A percentile compares a stretch with the other conserved stretches of the same genome.
phyloP scores from a whole-genome alignment of 768 basidiomycete genomes.

The Hygrophoropsis aurantiaca region DNA sequence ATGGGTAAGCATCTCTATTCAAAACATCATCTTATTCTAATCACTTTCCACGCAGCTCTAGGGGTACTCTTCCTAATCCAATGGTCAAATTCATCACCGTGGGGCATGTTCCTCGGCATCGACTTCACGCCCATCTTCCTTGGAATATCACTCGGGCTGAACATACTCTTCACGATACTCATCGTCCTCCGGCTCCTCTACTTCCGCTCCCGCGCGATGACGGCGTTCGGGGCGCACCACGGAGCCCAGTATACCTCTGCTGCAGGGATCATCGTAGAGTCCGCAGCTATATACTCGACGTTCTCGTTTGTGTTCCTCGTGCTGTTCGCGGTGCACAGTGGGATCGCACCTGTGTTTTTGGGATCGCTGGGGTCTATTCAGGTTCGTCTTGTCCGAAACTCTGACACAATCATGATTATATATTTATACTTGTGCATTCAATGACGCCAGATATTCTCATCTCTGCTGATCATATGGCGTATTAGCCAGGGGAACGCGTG shows the following conservation, averaged over 20 bases:
- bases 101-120: conserved; percentile 4
- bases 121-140: conserved; percentile 23
- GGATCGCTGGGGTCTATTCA: conserved; percentile 27
- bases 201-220: conserved; percentile 12
- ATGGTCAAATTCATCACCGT: not conserved
- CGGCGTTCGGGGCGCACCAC: conserved; percentile 19
- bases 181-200: conserved; percentile 29
- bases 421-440: not conserved
- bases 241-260: conserved; percentile 29
- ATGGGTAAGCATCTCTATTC: not conserved
- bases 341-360: conserved; percentile 29
- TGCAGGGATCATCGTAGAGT: conserved; percentile 36
- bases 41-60: not conserved
- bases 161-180: conserved; percentile 30
- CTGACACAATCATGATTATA: no score
- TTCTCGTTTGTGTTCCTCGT: conserved; percentile 29
- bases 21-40: not conserved
- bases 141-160: conserved; percentile 26
- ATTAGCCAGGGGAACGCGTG: conserved; percentile 28
- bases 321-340: conserved; percentile 17
- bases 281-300: conserved; percentile 28
- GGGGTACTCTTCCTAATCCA: conserved; percentile 1
- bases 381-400: conserved; percentile 15
- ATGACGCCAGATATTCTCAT: conserved; percentile 22
- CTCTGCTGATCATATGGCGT: conserved; percentile 29